A percentile compares a stretch with the other conserved stretches of the same genome.
Evolutionary conservation across 1,284 basidiomycete genomes (phyloP).

Genomic region (Cutaneotrichosporon spelunceum): DNA sequence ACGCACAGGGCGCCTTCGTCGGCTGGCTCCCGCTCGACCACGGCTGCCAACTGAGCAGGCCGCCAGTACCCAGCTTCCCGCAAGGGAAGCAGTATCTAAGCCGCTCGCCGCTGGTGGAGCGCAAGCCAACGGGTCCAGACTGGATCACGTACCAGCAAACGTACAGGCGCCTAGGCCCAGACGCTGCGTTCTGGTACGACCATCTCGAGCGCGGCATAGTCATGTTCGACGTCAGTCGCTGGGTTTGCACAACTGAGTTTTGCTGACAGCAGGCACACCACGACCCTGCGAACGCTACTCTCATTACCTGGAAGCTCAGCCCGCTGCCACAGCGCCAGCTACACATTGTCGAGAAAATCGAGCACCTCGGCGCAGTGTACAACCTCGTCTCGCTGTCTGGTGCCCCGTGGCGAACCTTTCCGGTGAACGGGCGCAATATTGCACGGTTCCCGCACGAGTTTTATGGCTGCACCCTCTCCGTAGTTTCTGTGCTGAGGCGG

Average conservation of each 20-base stretch:
- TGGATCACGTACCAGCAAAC: background rate
- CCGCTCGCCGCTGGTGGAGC: background rate
- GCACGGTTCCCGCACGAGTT: background rate
- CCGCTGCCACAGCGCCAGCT: background rate
- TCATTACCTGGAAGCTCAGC: background rate
- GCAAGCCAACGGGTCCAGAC: background rate
- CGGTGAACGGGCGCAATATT: background rate
- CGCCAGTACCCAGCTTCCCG: no score
- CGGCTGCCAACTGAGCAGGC: background rate
- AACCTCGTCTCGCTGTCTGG: background rate
- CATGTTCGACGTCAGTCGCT: constrained; percentile 6
- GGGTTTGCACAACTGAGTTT: background rate
- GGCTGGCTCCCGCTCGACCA: constrained; percentile 16
- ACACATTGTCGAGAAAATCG: background rate
- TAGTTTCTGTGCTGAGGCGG: background rate
- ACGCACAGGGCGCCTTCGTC: constrained; percentile 11
- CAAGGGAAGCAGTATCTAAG: background rate
- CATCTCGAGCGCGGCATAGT: background rate
- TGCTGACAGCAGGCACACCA: background rate
- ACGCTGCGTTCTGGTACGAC: constrained; percentile 5
- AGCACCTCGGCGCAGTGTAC: constrained; percentile 3
- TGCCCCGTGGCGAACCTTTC: background rate
- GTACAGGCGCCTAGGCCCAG: background rate
- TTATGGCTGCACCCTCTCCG: background rate
- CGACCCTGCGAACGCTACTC: background rate